Conservation (phyloP, 495 filamentous ascomycete genomes). For the Bryoglossum gracile region DNA sequence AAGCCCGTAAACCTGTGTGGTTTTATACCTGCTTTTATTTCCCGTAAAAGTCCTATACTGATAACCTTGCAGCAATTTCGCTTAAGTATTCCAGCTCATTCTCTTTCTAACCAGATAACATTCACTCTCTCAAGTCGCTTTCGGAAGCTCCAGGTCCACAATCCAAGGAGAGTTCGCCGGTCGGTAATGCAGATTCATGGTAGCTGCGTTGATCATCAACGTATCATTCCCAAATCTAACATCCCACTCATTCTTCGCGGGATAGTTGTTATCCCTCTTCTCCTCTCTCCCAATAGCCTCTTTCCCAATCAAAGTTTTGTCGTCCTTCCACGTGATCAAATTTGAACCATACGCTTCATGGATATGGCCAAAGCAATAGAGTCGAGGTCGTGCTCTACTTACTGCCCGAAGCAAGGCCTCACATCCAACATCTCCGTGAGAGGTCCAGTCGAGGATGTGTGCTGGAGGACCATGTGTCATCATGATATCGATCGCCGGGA, state of each 20-base stretch:
- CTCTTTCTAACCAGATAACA: not conserved
- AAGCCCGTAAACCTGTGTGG: no score
- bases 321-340: conserved; percentile 45
- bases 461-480: conserved; percentile 70
- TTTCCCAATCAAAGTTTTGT: conserved; percentile 29
- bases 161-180: conserved; percentile 17
- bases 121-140: not conserved
- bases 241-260: conserved; percentile 31
- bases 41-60: no score
- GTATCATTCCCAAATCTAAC: conserved; percentile 50
- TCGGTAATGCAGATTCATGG: conserved; percentile 25
- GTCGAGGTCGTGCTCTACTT: conserved; percentile 42
- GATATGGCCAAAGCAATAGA: conserved; percentile 72
- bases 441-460: conserved; percentile 46
- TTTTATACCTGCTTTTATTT: no score
- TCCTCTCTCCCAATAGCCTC: conserved; percentile 36
- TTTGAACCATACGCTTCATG: conserved; percentile 67
- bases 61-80: no score
- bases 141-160: conserved; percentile 14
- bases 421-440: conserved; percentile 45
- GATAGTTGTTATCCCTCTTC: conserved; percentile 36
- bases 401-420: conserved; percentile 50
- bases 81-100: no score
- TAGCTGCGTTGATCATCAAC: conserved; percentile 65
- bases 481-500: conserved; percentile 51